These are phyloP conservation scores for Astraeus odoratus DNA, from an alignment of 768 basidiomycete genomes.

Conservation along the genomic window DNA sequence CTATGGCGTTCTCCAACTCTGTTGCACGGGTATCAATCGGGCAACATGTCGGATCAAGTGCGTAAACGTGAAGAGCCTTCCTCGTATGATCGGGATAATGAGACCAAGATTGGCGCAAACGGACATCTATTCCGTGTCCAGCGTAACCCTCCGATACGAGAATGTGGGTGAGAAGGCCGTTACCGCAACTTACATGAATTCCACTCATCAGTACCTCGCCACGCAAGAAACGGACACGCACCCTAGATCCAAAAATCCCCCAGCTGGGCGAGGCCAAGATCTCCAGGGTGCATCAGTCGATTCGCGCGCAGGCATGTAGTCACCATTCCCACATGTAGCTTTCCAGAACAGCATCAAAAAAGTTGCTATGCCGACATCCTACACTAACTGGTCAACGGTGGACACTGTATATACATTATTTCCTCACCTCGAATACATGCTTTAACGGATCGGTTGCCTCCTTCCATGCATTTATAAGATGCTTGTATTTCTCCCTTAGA, in stretches of 20 bases:
- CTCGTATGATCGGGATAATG: slow-evolving; percentile 65
- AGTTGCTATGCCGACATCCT: slow-evolving; percentile 95
- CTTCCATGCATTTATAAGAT: slow-evolving; percentile 67
- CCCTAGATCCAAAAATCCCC: slow-evolving; percentile 89
- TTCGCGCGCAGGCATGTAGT: slow-evolving; percentile 5
- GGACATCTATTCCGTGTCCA: slow-evolving; percentile 82
- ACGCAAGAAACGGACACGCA: slow-evolving; percentile 26
- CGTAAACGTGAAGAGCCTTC: slow-evolving; percentile 52
- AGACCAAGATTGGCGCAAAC: slow-evolving; percentile 78
- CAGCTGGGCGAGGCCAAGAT: slow-evolving; percentile 69
- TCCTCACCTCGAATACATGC: slow-evolving; percentile 79
- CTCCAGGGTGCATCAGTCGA: slow-evolving; percentile 46
- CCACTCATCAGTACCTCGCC: background rate
- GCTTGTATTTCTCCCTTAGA: slow-evolving; percentile 80
- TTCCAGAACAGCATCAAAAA: slow-evolving; percentile 93
- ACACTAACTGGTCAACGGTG: background rate
- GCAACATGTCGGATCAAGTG: slow-evolving; percentile 59
- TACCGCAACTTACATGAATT: slow-evolving; percentile 92
- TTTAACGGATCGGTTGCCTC: slow-evolving; percentile 83
- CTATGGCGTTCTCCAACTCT: no score
- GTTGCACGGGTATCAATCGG: no score
- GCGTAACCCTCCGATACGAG: slow-evolving; percentile 75
- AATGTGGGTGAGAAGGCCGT: slow-evolving; percentile 88
- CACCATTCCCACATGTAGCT: slow-evolving; percentile 41
- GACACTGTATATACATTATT: background rate